Evolutionary conservation across 345 rosid genomes (phyloP).

Genomic region (Microcos paniculata): DNA sequence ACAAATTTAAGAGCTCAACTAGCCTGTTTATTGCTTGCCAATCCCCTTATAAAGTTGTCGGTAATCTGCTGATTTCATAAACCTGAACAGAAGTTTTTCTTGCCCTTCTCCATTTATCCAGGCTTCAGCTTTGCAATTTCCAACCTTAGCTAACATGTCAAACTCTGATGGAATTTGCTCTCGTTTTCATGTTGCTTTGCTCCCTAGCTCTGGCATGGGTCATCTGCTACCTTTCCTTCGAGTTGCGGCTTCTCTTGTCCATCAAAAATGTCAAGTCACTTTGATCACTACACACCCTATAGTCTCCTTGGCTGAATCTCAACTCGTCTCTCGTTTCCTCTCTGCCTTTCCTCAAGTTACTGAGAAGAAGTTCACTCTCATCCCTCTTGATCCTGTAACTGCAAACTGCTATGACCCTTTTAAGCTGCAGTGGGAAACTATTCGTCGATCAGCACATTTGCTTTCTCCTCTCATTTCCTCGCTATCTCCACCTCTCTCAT

Average conservation of each 20-base stretch:
- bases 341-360: conserved; percentile 28
- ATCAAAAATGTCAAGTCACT: conserved; percentile 27
- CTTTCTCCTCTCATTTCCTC: conserved; percentile 31
- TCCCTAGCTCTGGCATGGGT: conserved; percentile 39
- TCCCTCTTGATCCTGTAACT: conserved; percentile 14
- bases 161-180: neutral
- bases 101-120: too few relatives aligned
- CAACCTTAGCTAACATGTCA: neutral
- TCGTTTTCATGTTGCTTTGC: conserved; percentile 29
- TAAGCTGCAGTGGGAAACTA: conserved; percentile 31
- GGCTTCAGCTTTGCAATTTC: too few relatives aligned
- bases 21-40: too few relatives aligned
- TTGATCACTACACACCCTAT: conserved; percentile 35
- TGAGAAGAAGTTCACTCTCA: conserved; percentile 24
- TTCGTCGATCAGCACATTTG: conserved; percentile 36
- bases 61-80: too few relatives aligned
- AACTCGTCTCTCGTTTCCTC: conserved; percentile 25
- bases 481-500: conserved; percentile 22
- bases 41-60: too few relatives aligned
- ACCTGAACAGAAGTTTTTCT: too few relatives aligned
- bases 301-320: conserved; percentile 33
- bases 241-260: conserved; percentile 25
- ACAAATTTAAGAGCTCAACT: too few relatives aligned
- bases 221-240: conserved; percentile 41
- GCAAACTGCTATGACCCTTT: conserved; percentile 33